Conservation (phyloP, 2,329 filamentous ascomycete genomes). For the Aspergillus intermedius region DNA sequence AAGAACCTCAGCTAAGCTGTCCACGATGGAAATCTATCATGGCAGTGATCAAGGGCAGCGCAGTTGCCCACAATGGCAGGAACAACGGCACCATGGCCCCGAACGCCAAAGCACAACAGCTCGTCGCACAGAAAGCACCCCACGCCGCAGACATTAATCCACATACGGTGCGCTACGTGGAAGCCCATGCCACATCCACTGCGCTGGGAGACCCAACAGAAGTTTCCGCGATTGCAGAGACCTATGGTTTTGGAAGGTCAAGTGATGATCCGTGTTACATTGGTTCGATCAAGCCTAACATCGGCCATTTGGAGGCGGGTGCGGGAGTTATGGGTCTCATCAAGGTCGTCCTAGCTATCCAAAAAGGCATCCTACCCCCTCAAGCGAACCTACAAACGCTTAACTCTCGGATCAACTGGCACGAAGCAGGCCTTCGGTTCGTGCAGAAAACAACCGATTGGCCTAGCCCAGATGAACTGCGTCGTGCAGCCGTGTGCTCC, state of each 20-base stretch:
- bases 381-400: slow-evolving; percentile 30
- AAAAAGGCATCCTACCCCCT: slow-evolving; percentile 19
- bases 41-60: slow-evolving; percentile 24
- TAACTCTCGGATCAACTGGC: slow-evolving; percentile 29
- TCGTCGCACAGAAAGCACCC: slow-evolving; percentile 20
- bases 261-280: slow-evolving; percentile 17
- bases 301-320: slow-evolving; percentile 26
- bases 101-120: slow-evolving; percentile 23
- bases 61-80: slow-evolving; percentile 28
- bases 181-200: slow-evolving; percentile 19
- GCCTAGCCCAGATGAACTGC: slow-evolving; percentile 7
- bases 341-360: slow-evolving; percentile 20
- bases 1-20: slow-evolving; percentile 23
- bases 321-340: slow-evolving; percentile 21
- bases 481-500: slow-evolving; percentile 25
- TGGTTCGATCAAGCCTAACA: slow-evolving; percentile 28
- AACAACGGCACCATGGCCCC: slow-evolving; percentile 32
- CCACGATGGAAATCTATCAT: slow-evolving; percentile 23
- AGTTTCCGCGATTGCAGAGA: slow-evolving; percentile 5
- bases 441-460: slow-evolving; percentile 17
- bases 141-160: slow-evolving; percentile 11
- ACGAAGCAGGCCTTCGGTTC: slow-evolving; percentile 16
- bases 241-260: slow-evolving; percentile 11
- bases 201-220: slow-evolving; percentile 18
- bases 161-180: slow-evolving; percentile 11